A percentile compares a stretch with the other conserved stretches of the same genome.
Conservation (phyloP, 2,329 filamentous ascomycete genomes). For the Alternaria triticina region DNA sequence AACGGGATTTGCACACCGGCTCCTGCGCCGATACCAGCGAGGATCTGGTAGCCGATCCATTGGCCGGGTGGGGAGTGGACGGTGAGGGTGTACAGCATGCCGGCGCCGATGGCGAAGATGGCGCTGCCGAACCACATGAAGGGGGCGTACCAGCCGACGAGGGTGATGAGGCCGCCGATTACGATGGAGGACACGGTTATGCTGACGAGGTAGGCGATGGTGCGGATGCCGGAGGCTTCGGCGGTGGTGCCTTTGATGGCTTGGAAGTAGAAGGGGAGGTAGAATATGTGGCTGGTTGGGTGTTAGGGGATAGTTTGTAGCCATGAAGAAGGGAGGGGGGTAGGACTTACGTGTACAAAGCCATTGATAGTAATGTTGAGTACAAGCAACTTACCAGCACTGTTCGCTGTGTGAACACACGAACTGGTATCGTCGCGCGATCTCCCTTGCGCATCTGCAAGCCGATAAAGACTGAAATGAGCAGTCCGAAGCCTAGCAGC, state of each 20-base stretch:
- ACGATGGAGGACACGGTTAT: slow-evolving; percentile 36
- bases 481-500: slow-evolving; percentile 56
- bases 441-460: slow-evolving; percentile 41
- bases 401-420: slow-evolving; percentile 47
- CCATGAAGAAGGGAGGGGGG: not conserved
- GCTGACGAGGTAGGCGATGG: slow-evolving; percentile 42
- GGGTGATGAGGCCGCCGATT: slow-evolving; percentile 35
- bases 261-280: slow-evolving; percentile 54
- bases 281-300: slow-evolving; percentile 36
- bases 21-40: slow-evolving; percentile 50
- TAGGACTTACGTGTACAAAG: slow-evolving; percentile 41
- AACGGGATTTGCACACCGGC: slow-evolving; percentile 53
- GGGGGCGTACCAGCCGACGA: slow-evolving; percentile 43
- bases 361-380: slow-evolving; percentile 47
- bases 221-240: slow-evolving; percentile 45
- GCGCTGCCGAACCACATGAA: slow-evolving; percentile 47
- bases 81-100: slow-evolving; percentile 48
- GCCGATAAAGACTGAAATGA: slow-evolving; percentile 53
- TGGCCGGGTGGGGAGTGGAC: slow-evolving; percentile 27
- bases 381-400: slow-evolving; percentile 43
- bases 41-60: slow-evolving; percentile 52
- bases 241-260: slow-evolving; percentile 51
- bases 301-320: not conserved
- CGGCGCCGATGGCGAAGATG: slow-evolving; percentile 46
- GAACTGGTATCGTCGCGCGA: slow-evolving; percentile 37